Evolutionary conservation across 2,329 filamentous ascomycete species (phyloP), one percentile per base, ranked within the genome.

Genomic region (Hymenoscyphus fraxineus): DNA sequence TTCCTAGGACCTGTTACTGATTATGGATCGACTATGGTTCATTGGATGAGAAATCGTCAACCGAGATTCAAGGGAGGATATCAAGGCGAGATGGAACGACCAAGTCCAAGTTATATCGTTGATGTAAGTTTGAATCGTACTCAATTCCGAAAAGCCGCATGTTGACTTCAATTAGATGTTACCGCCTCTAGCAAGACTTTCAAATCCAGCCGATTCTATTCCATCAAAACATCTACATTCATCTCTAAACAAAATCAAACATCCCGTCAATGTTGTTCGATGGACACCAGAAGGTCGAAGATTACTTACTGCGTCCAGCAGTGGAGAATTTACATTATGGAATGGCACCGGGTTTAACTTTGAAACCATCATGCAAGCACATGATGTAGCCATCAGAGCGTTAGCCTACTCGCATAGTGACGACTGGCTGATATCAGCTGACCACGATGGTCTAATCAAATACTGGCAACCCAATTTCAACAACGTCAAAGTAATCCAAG

Each of bases 381-480:
- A 98, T 77, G 94, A 97, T 78, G 88, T 88, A 63, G 91, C 92
- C 44, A 93, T 97, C 69, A 86, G 92, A 71, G 88, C 90, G 10
- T 82, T 93, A 57, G 87, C 88, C 69, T 99, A 97, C 81, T 96
- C 95, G 2, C 92, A 98, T 78, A 96, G 91, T 72, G 92, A 97
- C 75, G 95, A 99, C 78, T 99, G 95, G 94, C 83, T 99, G 13
- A 86, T 99, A 62, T 98, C 95, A 7, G 93, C 92, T 61, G 95
- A 98, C 75, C 93, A 98, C 77, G 93, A 95, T 71, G 95, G 95
- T 64, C 85, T 95, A 67, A 89, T 99, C 78, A 98, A 98, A 80
- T 99, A 99, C 79, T 98, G 94, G 92, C 93, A 97, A 77, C 92
- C 94, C 39, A 99, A 98, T 77, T 97, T 99, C 80, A 98, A 99